These are phyloP conservation scores for Pseudogymnoascus sp. DNA, from an alignment of 2,329 filamentous ascomycete species.

Conservation along the genomic window DNA sequence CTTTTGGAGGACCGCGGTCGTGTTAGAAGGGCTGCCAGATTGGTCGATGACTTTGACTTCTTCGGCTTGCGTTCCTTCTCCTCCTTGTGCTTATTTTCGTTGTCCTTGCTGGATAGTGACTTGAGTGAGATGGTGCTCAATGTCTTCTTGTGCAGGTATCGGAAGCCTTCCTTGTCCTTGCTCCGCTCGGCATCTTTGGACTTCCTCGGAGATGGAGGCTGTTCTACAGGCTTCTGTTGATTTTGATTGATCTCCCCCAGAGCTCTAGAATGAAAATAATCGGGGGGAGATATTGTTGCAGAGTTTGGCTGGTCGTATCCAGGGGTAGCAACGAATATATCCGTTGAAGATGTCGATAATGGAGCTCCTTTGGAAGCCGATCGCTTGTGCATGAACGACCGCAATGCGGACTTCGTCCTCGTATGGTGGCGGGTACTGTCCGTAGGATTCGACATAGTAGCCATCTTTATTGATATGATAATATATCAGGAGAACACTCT, in stretches of 20 bases:
- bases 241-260: conserved; percentile 54
- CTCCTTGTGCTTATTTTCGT: conserved; percentile 33
- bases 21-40: conserved; percentile 69
- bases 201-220: conserved; percentile 36
- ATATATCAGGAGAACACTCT: conserved; percentile 6
- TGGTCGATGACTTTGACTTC: conserved; percentile 78
- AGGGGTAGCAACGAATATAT: conserved; percentile 20
- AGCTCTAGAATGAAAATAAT: conserved; percentile 36
- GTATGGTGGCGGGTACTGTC: conserved; percentile 20
- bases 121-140: conserved; percentile 41
- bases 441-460: conserved; percentile 15
- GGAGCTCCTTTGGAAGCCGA: conserved; percentile 24
- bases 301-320: conserved; percentile 16
- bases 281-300: conserved; percentile 32
- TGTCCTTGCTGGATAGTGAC: conserved; percentile 35
- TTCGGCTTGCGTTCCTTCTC: conserved; percentile 54
- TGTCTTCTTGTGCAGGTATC: conserved; percentile 40
- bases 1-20: conserved; percentile 69
- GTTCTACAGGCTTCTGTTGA: conserved; percentile 33
- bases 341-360: conserved; percentile 19
- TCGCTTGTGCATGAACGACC: conserved; percentile 30
- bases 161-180: conserved; percentile 28
- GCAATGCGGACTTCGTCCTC: conserved; percentile 29
- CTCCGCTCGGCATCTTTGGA: conserved; percentile 29
- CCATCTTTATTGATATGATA: conserved; percentile 22